Conservation (phyloP, 495 filamentous ascomycete species). For the Ascodesmis nigricans region DNA sequence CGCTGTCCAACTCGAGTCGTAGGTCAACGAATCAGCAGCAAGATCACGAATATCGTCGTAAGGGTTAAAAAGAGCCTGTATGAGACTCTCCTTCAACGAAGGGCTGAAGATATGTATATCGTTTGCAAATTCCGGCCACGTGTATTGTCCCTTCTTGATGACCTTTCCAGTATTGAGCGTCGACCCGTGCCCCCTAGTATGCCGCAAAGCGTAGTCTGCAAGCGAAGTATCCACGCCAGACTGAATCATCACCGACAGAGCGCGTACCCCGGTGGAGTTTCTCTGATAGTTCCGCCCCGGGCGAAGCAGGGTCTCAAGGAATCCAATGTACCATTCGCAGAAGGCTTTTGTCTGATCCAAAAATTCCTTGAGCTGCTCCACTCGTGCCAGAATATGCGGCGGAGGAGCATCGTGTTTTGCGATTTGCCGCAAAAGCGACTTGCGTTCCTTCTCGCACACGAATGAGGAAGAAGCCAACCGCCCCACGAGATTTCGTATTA, state of each 20-base stretch:
- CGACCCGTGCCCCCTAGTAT: conserved; percentile 1
- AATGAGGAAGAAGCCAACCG: conserved; percentile 34
- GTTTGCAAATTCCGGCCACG: conserved; percentile 3
- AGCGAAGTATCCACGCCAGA: conserved; percentile 26
- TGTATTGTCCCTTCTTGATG: conserved; percentile 6
- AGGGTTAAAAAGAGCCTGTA: conserved; percentile 64
- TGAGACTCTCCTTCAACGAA: conserved; percentile 29
- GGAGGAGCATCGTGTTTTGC: conserved; percentile 1
- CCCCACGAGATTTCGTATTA: conserved; percentile 43
- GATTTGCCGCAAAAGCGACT: conserved; percentile 10
- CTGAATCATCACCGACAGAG: conserved; percentile 36
- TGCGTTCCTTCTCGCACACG: conserved; percentile 24
- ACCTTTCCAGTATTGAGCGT: conserved; percentile 5
- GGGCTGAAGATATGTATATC: conserved; percentile 34
- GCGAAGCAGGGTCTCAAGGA: conserved; percentile 47
- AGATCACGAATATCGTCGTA: conserved; percentile 74
- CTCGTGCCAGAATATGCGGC: neutral
- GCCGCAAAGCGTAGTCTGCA: neutral
- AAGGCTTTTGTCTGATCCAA: conserved; percentile 34
- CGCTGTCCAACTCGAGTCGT: conserved; percentile 6
- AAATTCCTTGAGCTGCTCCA: conserved; percentile 11
- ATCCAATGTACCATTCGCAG: conserved; percentile 43
- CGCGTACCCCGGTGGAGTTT: conserved; percentile 57
- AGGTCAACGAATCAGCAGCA: conserved; percentile 36
- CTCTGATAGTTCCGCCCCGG: conserved; percentile 67